Evolutionary conservation across 1,284 basidiomycete genomes (phyloP), one percentile per base, ranked within the genome.

Genomic region (Ustilago shanxiensis): DNA sequence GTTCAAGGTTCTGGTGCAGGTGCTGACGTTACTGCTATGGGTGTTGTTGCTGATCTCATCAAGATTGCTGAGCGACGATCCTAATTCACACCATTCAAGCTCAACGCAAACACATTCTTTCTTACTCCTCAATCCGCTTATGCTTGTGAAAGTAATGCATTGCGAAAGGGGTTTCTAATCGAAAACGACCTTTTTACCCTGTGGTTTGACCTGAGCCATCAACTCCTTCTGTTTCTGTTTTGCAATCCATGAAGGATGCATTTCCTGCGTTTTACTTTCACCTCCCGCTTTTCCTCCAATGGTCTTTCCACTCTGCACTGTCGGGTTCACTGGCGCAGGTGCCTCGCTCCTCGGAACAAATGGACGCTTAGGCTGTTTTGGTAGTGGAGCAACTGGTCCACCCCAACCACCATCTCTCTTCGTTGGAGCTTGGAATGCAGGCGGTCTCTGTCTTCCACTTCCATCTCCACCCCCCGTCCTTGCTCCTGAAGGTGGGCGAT

Each of bases 11-110:
- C 95, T 0, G 96, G 96, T 13, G 96, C 97, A 0, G 96, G 96
- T 22, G 95, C 95, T 1, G 95, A 93, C 29, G 96, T 99, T 18
- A 99, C 96, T 18, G 97, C 96, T 0, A 98, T 98, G 95, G 96
- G 96, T 24, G 95, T 98, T 20, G 89, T 95, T 62, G 91, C 92
- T 53, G 95, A 97, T 85, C 83, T 86, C 55, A 80, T 88, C 77
- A 84, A 85, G 72, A 85, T 88, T 14, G 85, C 84, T 8, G 87
- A 88, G 72, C 79, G 87, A 22, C 65, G 70, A 35, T 69, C 66
- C 10, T 76, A 60, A 37, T 1, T 14, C 11, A n/a, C 10, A 2
- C 24, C 35, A 20, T 14, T 50, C 49, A n/a, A n/a, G n/a, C n/a
- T n/a, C n/a, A n/a, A n/a, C 16, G 18, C 16, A 10, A 13, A 16